Conservation (phyloP, 495 filamentous ascomycete genomes). For the Lichina pygmaea region DNA sequence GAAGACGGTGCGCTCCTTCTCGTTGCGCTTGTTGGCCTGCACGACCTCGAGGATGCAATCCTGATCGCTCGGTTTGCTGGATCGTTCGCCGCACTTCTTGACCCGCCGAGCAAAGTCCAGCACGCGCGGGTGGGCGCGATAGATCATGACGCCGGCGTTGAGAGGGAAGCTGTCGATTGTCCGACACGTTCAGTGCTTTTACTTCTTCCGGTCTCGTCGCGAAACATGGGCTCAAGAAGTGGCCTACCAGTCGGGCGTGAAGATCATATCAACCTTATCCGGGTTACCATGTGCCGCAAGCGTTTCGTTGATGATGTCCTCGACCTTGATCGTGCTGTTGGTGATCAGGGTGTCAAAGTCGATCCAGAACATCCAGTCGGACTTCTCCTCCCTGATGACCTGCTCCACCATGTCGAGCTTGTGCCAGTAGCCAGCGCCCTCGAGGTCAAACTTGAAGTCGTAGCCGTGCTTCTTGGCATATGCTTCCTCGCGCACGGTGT, state of each 20-base stretch:
- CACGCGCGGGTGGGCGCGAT: conserved; percentile 6
- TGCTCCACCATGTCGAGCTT: conserved; percentile 10
- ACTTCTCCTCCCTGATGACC: conserved; percentile 1
- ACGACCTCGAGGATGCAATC: conserved; percentile 8
- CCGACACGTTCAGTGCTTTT: too few relatives aligned
- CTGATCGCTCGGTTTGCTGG: conserved; percentile 7
- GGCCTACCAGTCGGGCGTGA: conserved; percentile 5
- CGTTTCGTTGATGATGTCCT: conserved; percentile 7
- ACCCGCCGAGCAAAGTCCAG: conserved; percentile 6
- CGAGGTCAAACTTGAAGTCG: too few relatives aligned
- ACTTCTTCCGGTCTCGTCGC: too few relatives aligned
- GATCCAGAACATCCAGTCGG: conserved; percentile 14
- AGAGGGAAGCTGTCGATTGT: conserved; percentile 7
- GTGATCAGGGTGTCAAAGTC: conserved; percentile 7
- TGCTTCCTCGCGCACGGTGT: too few relatives aligned
- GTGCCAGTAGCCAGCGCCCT: conserved; percentile 1
- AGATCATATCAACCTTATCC: conserved; percentile 4
- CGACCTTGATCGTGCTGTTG: conserved; percentile 2
- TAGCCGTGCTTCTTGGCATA: too few relatives aligned
- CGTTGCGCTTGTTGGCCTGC: not conserved
- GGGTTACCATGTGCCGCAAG: conserved; percentile 5
- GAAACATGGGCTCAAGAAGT: too few relatives aligned
- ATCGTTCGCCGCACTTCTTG: conserved; percentile 2
- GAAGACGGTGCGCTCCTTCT: conserved; percentile 2
- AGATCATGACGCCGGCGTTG: conserved; percentile 10